Conservation (phyloP, 2,329 filamentous ascomycete species). For the Cryoendolithus antarcticus region DNA sequence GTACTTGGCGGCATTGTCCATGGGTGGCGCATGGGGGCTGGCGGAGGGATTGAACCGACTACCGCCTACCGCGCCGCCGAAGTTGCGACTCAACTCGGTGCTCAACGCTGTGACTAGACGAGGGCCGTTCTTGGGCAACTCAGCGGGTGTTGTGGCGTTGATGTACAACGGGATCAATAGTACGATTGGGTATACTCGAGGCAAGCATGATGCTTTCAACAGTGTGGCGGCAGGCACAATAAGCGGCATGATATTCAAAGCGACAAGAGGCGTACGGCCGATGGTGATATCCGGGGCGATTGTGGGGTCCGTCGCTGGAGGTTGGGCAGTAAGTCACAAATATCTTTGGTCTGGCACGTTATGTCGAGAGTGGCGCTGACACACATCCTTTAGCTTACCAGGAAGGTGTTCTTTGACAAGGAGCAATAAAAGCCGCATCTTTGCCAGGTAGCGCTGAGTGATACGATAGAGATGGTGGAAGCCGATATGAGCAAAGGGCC, state of each 20-base stretch:
- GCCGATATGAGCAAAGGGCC: too few relatives aligned
- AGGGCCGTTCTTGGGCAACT: slow-evolving; percentile 93
- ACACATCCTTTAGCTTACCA: slow-evolving; percentile 1
- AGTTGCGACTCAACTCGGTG: slow-evolving; percentile 84
- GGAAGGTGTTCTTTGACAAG: slow-evolving; percentile 6
- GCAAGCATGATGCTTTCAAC: slow-evolving; percentile 83
- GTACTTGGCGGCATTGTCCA: slow-evolving; percentile 72
- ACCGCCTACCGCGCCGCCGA: slow-evolving; percentile 62
- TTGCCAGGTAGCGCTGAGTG: too few relatives aligned
- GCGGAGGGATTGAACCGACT: slow-evolving; percentile 73
- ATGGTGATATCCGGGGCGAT: slow-evolving; percentile 93
- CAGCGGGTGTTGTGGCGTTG: slow-evolving; percentile 88
- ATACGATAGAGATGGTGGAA: too few relatives aligned
- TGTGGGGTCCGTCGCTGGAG: slow-evolving; percentile 71
- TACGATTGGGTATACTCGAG: slow-evolving; percentile 62
- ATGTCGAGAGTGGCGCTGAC: slow-evolving; percentile 1
- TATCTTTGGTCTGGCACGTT: not conserved
- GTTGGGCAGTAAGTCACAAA: slow-evolving; percentile 69
- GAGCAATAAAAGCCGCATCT: not conserved
- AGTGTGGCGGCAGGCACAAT: slow-evolving; percentile 73
- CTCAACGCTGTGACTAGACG: slow-evolving; percentile 87
- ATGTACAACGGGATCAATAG: slow-evolving; percentile 92
- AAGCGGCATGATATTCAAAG: slow-evolving; percentile 93
- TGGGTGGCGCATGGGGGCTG: slow-evolving; percentile 86
- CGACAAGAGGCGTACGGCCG: slow-evolving; percentile 74